phyloP scores from a whole-genome alignment of 768 basidiomycete species.

The Boletus rufocinnamomeus region DNA sequence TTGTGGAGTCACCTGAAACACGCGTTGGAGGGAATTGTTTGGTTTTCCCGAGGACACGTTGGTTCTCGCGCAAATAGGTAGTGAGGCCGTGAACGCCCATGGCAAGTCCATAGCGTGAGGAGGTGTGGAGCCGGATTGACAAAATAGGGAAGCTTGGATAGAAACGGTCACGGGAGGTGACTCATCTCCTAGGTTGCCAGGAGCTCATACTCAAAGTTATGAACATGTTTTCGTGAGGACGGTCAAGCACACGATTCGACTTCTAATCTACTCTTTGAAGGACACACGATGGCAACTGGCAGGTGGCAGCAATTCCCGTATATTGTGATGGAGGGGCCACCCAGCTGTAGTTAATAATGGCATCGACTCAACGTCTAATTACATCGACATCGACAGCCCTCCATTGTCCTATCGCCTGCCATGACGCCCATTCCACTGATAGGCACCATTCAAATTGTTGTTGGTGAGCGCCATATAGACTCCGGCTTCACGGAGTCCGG shows the following conservation, averaged over 20 bases:
- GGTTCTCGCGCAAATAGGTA: slow-evolving; percentile 51
- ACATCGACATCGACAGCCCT: neutral
- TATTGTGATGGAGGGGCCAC: slow-evolving; percentile 5
- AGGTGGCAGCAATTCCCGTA: slow-evolving; percentile 5
- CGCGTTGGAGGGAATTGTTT: slow-evolving; percentile 29
- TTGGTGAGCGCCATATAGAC: neutral
- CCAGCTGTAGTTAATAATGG: slow-evolving; percentile 3
- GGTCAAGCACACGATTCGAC: neutral
- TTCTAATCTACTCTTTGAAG: slow-evolving; percentile 5
- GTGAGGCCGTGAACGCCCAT: slow-evolving; percentile 59
- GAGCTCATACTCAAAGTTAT: neutral
- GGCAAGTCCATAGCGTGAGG: slow-evolving; percentile 16
- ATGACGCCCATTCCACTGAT: neutral
- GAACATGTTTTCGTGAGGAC: neutral
- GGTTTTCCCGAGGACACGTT: slow-evolving; percentile 40
- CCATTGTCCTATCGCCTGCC: neutral
- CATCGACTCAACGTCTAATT: neutral
- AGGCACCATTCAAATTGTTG: neutral
- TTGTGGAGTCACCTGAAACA: slow-evolving; percentile 19
- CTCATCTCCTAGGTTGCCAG: too few species aligned
- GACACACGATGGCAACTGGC: neutral
- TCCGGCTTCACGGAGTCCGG: neutral
- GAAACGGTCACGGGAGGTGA: neutral
- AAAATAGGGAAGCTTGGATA: slow-evolving; percentile 4
- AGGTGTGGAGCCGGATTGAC: neutral